phyloP scores from a whole-genome alignment of 176 grass and related monocot species.

The Carex kokanica region DNA sequence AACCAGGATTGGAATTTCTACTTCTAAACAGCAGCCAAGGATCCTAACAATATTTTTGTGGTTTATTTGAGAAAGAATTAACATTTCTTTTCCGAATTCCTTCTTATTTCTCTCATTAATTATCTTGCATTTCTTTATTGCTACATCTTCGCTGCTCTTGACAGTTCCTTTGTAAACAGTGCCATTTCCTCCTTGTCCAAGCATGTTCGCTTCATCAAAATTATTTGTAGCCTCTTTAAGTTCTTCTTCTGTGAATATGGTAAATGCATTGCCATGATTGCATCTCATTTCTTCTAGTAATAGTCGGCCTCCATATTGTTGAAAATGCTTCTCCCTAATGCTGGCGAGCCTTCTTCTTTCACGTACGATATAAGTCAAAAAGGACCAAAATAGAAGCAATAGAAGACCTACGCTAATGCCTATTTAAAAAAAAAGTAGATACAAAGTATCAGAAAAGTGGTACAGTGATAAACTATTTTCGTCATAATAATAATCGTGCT shows the following conservation, averaged over 20 bases:
- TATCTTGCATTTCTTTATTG: conserved; percentile 18
- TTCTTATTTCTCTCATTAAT: conserved; percentile 7
- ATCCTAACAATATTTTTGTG: conserved; percentile 22
- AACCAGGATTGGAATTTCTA: conserved; percentile 10
- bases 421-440: not conserved
- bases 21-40: conserved; percentile 7
- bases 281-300: conserved; percentile 11
- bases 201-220: not conserved
- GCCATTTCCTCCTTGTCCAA: conserved; percentile 6
- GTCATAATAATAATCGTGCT: no score
- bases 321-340: conserved; percentile 4
- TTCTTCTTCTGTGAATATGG: not conserved
- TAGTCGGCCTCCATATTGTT: conserved; percentile 14
- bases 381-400: not conserved
- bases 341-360: not conserved
- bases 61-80: conserved; percentile 21
- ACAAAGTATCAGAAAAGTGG: not conserved
- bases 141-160: not conserved
- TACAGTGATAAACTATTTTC: no score
- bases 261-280: conserved; percentile 8
- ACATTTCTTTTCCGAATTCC: conserved; percentile 13
- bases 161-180: conserved; percentile 16
- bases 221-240: conserved; percentile 9
- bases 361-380: not conserved
- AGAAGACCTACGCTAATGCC: not conserved